Conservation (phyloP, 1,284 basidiomycete species). For the Xerocomus amazonicus region DNA sequence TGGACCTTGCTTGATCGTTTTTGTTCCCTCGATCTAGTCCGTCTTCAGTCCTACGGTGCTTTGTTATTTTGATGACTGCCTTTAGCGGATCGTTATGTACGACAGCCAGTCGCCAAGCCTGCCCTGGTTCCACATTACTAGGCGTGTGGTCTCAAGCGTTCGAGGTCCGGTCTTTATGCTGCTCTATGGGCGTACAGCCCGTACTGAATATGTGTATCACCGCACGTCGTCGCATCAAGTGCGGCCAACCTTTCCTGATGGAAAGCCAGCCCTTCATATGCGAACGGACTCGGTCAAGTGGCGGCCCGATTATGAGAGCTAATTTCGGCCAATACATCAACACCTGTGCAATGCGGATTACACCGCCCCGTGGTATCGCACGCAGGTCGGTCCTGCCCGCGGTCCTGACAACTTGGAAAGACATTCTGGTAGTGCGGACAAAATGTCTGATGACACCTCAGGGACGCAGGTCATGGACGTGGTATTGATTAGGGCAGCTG, state of each 20-base stretch:
- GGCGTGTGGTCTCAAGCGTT: too few relatives aligned
- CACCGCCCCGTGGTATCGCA: neutral
- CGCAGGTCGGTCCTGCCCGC: constrained; percentile 1
- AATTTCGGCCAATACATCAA: too few relatives aligned
- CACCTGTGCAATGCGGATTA: neutral
- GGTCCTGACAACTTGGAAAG: neutral
- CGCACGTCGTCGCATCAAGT: too few relatives aligned
- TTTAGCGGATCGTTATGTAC: neutral
- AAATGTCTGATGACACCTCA: too few relatives aligned
- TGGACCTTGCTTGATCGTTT: neutral
- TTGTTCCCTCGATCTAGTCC: neutral
- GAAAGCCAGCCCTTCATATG: too few relatives aligned
- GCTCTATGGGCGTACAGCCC: too few relatives aligned
- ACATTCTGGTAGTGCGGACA: neutral
- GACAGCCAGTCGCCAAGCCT: neutral
- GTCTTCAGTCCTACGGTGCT: neutral
- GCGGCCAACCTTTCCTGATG: too few relatives aligned
- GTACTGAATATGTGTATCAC: too few relatives aligned
- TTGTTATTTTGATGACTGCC: neutral
- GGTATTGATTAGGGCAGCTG: neutral
- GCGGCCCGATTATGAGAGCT: too few relatives aligned
- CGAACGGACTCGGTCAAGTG: too few relatives aligned
- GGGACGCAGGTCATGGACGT: neutral
- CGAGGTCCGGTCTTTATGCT: too few relatives aligned
- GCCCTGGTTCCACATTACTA: too few relatives aligned